These are phyloP conservation scores for Candida nanaspora DNA, from an alignment of 805 yeast genomes.

Conservation along the genomic window DNA sequence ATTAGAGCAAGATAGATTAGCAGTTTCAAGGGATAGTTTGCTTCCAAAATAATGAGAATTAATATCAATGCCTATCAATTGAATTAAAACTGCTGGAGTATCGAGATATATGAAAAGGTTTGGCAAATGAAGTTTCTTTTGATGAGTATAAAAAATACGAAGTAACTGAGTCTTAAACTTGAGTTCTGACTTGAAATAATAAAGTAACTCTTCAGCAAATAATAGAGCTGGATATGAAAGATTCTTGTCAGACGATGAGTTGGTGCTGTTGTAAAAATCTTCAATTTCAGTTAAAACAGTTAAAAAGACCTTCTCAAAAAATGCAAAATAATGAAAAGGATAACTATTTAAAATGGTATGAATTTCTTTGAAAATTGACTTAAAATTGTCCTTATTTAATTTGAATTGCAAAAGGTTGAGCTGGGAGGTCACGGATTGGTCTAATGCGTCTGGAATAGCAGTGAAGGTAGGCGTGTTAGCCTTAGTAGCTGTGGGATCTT, in stretches of 20 bases:
- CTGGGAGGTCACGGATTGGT: slow-evolving; percentile 39
- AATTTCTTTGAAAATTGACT: slow-evolving; percentile 29
- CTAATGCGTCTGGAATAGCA: slow-evolving; percentile 4
- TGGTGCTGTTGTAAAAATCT: not conserved
- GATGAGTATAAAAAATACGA: not conserved
- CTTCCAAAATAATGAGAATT: not conserved
- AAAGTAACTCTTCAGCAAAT: not conserved
- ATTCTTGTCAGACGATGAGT: not conserved
- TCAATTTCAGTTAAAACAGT: not conserved
- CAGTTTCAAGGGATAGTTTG: not conserved
- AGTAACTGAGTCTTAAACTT: not conserved
- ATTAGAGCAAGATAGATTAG: not conserved
- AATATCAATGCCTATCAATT: not conserved
- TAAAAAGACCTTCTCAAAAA: not conserved
- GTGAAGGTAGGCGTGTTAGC: slow-evolving; percentile 17
- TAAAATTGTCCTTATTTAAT: slow-evolving; percentile 11
- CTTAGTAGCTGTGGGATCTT: slow-evolving; percentile 6
- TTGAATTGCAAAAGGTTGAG: slow-evolving; percentile 43
- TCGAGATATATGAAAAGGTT: not conserved
- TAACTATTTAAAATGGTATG: slow-evolving; percentile 34
- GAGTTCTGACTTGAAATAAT: not conserved
- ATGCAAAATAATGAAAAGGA: slow-evolving; percentile 20
- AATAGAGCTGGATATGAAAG: not conserved
- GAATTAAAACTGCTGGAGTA: not conserved
- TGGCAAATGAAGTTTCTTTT: not conserved